These are phyloP conservation scores for Diutina catenulata DNA, from an alignment of 1,139 yeast genomes.

Conservation along the genomic window DNA sequence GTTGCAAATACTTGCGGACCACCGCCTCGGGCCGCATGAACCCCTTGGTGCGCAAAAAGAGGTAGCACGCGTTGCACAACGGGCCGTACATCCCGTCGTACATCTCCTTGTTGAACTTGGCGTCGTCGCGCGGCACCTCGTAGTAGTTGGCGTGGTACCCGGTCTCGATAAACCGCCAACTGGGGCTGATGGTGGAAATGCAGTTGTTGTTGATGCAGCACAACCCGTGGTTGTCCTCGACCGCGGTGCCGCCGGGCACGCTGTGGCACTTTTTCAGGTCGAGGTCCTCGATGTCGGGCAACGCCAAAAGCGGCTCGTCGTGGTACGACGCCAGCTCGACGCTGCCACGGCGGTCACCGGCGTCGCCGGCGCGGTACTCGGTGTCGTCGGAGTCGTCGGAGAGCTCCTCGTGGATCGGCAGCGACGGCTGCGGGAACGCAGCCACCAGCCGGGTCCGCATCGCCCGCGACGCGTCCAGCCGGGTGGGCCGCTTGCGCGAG, in stretches of 20 bases:
- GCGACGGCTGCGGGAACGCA: constrained; percentile 7
- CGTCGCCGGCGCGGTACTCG: constrained; percentile 17
- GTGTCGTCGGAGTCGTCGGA: constrained; percentile 11
- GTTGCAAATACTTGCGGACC: constrained; percentile 36
- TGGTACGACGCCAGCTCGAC: constrained; percentile 6
- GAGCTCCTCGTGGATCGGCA: constrained; percentile 10
- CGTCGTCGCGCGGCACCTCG: constrained; percentile 24
- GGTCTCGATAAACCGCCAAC: constrained; percentile 38
- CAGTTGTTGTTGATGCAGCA: constrained; percentile 35
- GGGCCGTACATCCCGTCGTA: constrained; percentile 43
- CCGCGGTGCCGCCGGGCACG: constrained; percentile 23
- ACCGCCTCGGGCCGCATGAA: constrained; percentile 40
- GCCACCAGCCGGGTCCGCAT: constrained; percentile 34
- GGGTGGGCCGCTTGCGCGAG: constrained; percentile 16
- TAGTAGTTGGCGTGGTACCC: constrained; percentile 29
- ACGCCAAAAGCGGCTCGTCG: constrained; percentile 20
- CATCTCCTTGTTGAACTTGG: constrained; percentile 26
- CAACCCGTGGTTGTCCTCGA: constrained; percentile 30
- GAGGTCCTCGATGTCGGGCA: constrained; percentile 34
- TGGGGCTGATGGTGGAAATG: constrained; percentile 26
- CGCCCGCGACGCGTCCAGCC: constrained; percentile 18
- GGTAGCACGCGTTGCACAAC: constrained; percentile 38
- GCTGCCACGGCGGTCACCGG: constrained; percentile 5
- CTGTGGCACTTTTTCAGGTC: constrained; percentile 35
- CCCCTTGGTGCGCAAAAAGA: constrained; percentile 37